These are phyloP conservation scores for Coniochaeta ligniaria DNA, from an alignment of 2,329 filamentous ascomycete species.

Conservation along the genomic window DNA sequence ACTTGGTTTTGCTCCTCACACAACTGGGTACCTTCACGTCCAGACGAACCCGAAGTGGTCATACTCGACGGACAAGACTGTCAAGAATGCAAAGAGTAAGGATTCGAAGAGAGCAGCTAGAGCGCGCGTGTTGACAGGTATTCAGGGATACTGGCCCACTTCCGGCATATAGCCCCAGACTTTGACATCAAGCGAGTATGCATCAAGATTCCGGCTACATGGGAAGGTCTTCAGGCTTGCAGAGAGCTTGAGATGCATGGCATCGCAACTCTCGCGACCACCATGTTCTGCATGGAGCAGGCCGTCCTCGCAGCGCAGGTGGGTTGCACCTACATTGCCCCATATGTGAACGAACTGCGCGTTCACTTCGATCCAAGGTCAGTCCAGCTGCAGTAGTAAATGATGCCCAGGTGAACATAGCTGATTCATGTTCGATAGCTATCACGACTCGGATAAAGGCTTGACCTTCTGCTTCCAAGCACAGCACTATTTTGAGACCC, in stretches of 20 bases:
- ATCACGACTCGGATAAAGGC: conserved; percentile 38
- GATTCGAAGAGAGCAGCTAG: background rate
- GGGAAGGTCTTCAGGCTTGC: conserved; percentile 57
- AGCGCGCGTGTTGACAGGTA: background rate
- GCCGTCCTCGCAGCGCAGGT: conserved; percentile 50
- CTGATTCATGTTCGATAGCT: conserved; percentile 22
- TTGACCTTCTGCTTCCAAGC: conserved; percentile 42
- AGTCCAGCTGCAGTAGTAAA: conserved; percentile 6
- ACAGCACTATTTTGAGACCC: conserved; percentile 42
- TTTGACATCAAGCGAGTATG: conserved; percentile 44
- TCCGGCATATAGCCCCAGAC: conserved; percentile 31
- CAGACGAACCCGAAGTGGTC: conserved; percentile 52
- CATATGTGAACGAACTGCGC: conserved; percentile 59
- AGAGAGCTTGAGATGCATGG: conserved; percentile 41
- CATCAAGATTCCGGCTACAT: conserved; percentile 58
- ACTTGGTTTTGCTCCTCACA: conserved; percentile 38
- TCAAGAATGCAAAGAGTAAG: conserved; percentile 44
- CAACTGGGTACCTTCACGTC: conserved; percentile 48
- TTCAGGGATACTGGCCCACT: conserved; percentile 42
- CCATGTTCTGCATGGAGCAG: conserved; percentile 55
- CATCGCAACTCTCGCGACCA: conserved; percentile 55
- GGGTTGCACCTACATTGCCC: conserved; percentile 55
- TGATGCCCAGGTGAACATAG: background rate
- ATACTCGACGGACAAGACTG: conserved; percentile 39
- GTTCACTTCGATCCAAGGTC: conserved; percentile 50